Evolutionary conservation across 345 rosid genomes (phyloP), one percentile per base, ranked within the genome.

Genomic region (Populus tremula): DNA sequence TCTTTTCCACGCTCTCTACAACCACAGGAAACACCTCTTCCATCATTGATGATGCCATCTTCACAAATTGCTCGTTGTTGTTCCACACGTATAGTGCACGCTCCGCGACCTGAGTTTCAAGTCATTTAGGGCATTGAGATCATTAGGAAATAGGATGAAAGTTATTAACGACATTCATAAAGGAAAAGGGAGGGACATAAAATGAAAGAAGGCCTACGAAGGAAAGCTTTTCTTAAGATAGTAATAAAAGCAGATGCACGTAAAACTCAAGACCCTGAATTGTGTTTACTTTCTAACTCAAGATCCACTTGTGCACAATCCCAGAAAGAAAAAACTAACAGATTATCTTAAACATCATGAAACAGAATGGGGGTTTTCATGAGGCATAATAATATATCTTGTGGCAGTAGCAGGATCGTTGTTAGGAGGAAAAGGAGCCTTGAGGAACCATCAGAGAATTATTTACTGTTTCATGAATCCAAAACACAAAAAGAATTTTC

Each of bases 71-170:
- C 76, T 89, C 91, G 25, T 25, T 25, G 7, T 87, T 89, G 88
- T 89, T 89, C 93, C 91, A 88, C 41, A 88, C 69, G 54, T 88
- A 86, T 1, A 89, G 78, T 4, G 95, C 92, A 7, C 93, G 83
- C 75, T 91, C 89, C 0, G 92, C 91, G 0, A 91, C 95, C 93
- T 89, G 76, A 45, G 27, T 39, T 35, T 12, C 12, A 21, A 71
- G 23, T 53, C 43, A 66, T 21, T 54, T 54, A 8, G 14, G 17
- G 36, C 73, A 47, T n/a, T 21, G 45, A 20, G 14, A 68, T 12
- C 12, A 53, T 20, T 54, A 54, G 21, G 21, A 54, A 21, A 70
- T 13, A 9, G 20, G 43, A 36, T 36, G 8, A 36, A 36, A 36
- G 39, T 36, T 33, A 25, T 68, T 56, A 8, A 56, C 11, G 33